phyloP scores from a whole-genome alignment of 2,329 filamentous ascomycete genomes.

The Zarea fungicola region DNA sequence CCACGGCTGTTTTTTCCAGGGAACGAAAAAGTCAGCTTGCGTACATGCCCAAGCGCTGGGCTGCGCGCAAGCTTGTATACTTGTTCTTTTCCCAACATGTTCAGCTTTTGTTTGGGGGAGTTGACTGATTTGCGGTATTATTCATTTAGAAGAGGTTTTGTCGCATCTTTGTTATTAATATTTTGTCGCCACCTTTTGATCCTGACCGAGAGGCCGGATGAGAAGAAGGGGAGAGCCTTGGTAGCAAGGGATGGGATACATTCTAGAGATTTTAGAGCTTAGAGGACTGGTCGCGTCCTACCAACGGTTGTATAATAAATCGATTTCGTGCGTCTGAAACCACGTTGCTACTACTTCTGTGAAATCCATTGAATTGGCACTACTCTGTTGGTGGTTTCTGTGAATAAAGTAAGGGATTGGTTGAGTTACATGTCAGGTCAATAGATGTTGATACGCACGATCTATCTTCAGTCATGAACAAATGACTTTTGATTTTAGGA shows the following conservation, averaged over 20 bases:
- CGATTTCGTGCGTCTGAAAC: slow-evolving; percentile 5
- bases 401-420: no score
- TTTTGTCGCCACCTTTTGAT: slow-evolving; percentile 3
- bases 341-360: background rate
- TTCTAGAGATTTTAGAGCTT: slow-evolving; percentile 13
- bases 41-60: slow-evolving; percentile 11
- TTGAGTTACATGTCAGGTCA: no score
- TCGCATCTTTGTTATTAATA: slow-evolving; percentile 3
- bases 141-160: no score
- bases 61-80: background rate
- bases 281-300: slow-evolving; percentile 11
- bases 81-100: background rate
- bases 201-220: no score
- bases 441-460: no score
- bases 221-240: background rate
- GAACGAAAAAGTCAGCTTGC: background rate
- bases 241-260: slow-evolving; percentile 6
- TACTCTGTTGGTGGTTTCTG: no score
- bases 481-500: no score
- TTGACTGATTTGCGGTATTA: no score
- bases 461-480: no score
- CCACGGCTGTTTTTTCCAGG: background rate
- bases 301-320: slow-evolving; percentile 14
- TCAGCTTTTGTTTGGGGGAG: no score
- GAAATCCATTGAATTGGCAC: background rate